These are phyloP conservation scores for Vaucheria bursata DNA, from an alignment of 352 stramenopile genomes.

Conservation along the genomic window DNA sequence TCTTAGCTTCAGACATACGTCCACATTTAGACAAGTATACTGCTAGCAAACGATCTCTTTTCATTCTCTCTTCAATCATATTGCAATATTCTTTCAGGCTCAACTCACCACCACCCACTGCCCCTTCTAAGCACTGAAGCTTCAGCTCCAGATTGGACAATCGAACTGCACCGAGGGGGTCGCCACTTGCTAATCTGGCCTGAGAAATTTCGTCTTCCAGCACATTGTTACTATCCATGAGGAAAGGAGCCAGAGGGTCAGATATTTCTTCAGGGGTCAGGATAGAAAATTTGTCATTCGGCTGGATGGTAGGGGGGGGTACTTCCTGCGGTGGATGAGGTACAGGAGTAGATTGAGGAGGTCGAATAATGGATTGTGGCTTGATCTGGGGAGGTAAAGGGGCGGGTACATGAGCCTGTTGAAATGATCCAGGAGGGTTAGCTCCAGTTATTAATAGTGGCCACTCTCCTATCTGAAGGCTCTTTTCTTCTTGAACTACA, in stretches of 20 bases:
- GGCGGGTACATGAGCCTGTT: no score
- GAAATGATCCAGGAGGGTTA: no score
- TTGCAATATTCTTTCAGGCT: slow-evolving; percentile 4
- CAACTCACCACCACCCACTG: background rate
- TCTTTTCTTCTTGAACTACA: slow-evolving; percentile 6
- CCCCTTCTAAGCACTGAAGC: background rate
- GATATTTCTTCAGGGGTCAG: background rate
- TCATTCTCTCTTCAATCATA: background rate
- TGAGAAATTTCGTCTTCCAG: background rate
- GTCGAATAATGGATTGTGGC: no score
- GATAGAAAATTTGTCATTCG: background rate
- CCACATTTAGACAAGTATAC: background rate
- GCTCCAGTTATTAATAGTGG: background rate
- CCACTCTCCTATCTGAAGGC: background rate
- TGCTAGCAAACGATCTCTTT: background rate
- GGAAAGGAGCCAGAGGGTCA: background rate
- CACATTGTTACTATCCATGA: slow-evolving; percentile 13
- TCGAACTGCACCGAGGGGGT: background rate
- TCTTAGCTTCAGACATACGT: background rate
- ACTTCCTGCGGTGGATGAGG: no score
- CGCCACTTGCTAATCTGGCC: background rate
- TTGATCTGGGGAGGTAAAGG: no score
- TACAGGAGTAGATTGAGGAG: no score
- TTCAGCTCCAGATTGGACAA: background rate
- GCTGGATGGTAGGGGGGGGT: no score